Base-by-base conservation (phyloP, 306 rosid species). In the Fragaria iinumae region DNA sequence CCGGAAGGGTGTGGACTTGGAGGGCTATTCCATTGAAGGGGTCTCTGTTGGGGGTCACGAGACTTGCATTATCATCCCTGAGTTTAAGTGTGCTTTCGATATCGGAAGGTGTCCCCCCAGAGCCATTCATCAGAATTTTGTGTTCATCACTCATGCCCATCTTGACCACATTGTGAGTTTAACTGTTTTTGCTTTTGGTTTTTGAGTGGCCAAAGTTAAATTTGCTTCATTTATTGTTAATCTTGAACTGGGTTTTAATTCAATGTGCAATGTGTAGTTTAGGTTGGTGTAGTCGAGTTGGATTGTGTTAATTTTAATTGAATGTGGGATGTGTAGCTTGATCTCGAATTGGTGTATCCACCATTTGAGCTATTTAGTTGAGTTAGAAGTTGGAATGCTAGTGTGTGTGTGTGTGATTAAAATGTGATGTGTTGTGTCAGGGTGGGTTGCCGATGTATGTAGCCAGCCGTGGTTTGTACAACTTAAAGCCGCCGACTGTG, bases 391-490 rank as follows among this genome's bases (percentile, higher is more conserved):
- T 77, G 66, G 69, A 73, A 48, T 44, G 59, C 39, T 73, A 18
- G 29, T 27, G 20, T 55, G 25, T 27, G 20, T 55, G 25, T 25
- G 23, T 67, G 47, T 75, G 72, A 74, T 71, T 52, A 20, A 79
- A 25, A 10, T 55, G 44, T 47, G 67, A 25, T 84, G 75, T 62
- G 66, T 76, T 66, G 72, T 70, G 80, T 69, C 88, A 95, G 98
- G 98, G 98, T 70, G 98, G 98, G 74, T 83, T 92, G 77, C 97
- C 98, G 14, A 92, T 92, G 97, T 92, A 95, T 75, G 86, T 90
- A 66, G 97, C 97, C 44, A 92, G 96, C 80, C 96, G 98, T 53
- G 97, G 91, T 65, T 87, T 95, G 79, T 95, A 90, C 81, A 95
- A 82, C 82, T 87, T 92, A 72, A 89, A 87, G 72, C 97, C 97